Conservation (phyloP, 345 rosid genomes). For the Pistacia vera region DNA sequence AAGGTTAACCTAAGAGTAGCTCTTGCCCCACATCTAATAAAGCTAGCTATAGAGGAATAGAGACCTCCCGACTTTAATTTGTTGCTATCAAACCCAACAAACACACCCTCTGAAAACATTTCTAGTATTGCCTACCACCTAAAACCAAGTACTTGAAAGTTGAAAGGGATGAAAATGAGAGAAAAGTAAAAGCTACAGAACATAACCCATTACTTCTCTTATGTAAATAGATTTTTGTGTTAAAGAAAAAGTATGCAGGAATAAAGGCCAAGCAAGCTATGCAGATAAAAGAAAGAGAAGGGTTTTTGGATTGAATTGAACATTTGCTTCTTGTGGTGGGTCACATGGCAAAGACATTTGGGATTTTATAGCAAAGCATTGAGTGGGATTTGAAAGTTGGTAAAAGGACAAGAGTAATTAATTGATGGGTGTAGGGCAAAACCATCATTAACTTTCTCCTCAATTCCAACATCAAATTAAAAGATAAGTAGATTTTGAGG, state of each 20-base stretch:
- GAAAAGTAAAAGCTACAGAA: neutral
- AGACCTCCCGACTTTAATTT: neutral
- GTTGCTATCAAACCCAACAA: neutral
- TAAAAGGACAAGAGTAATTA: neutral
- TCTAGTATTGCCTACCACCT: neutral
- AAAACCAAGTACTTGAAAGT: neutral
- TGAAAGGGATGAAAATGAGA: neutral
- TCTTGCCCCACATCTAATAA: neutral
- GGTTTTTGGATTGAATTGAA: too few species aligned
- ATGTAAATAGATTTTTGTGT: neutral
- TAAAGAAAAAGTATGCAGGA: conserved; percentile 7
- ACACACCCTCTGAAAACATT: neutral
- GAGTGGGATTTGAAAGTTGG: neutral
- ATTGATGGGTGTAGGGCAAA: neutral
- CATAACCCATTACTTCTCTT: neutral
- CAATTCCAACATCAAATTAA: neutral
- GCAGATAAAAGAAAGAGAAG: too few species aligned
- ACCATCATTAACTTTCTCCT: too few species aligned
- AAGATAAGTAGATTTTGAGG: too few species aligned
- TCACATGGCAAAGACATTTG: too few species aligned
- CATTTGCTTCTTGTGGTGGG: too few species aligned
- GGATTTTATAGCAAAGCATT: neutral
- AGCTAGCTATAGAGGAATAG: too few species aligned
- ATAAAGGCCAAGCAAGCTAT: neutral
- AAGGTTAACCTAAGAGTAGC: neutral